Evolutionary conservation across 768 basidiomycete species (phyloP).

Genomic region (Podaxis sp.): DNA sequence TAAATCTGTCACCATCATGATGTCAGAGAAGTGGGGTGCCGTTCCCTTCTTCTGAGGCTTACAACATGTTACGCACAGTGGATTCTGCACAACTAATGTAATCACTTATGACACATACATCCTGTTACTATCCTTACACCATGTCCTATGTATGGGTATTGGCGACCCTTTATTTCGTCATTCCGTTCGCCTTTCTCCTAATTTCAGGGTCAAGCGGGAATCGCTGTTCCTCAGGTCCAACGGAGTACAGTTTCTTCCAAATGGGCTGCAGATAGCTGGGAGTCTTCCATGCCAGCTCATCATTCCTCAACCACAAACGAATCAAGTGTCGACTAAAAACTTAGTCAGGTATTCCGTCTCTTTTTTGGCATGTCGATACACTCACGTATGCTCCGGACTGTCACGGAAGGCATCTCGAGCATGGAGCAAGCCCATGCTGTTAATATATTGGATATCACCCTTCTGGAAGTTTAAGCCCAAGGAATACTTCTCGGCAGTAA

Average conservation of each 20-base stretch:
- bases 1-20: neutral
- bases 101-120: no score
- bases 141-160: no score
- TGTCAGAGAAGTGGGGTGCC: no score
- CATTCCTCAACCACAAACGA: slow-evolving; percentile 42
- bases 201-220: slow-evolving; percentile 43
- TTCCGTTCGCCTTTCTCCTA: slow-evolving; percentile 31
- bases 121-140: no score
- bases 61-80: no score
- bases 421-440: slow-evolving; percentile 39
- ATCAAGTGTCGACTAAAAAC: slow-evolving; percentile 36
- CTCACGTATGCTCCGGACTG: slow-evolving; percentile 36
- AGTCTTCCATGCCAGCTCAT: slow-evolving; percentile 41
- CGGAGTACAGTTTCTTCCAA: slow-evolving; percentile 36
- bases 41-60: no score
- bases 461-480: slow-evolving; percentile 42
- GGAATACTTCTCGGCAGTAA: slow-evolving; percentile 37
- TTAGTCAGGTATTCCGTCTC: neutral
- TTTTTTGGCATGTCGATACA: slow-evolving; percentile 8
- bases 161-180: slow-evolving; percentile 18
- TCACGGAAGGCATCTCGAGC: slow-evolving; percentile 41
- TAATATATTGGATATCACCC: slow-evolving; percentile 48
- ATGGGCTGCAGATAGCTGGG: slow-evolving; percentile 32
- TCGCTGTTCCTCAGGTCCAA: slow-evolving; percentile 35
- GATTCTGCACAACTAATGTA: no score